Conservation (phyloP, 371 early-diverging fungal species). For the Batkoa obscura region DNA sequence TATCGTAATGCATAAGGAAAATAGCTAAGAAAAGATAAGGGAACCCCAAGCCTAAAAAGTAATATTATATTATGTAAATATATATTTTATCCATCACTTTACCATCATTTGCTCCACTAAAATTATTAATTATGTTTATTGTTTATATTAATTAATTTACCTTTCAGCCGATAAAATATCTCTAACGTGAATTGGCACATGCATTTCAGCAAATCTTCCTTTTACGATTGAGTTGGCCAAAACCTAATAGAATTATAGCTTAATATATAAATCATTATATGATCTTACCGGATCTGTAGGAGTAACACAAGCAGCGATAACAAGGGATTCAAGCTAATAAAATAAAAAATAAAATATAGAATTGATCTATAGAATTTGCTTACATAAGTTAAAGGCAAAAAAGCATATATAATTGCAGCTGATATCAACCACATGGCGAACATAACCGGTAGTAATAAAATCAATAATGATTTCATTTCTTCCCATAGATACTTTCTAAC, state of each 20-base stretch:
- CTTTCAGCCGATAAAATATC: constrained; percentile 71
- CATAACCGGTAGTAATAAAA: constrained; percentile 74
- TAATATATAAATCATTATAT: neutral
- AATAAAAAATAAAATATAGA: too few species aligned
- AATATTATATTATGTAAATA: constrained; percentile 8
- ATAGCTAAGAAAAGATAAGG: constrained; percentile 69
- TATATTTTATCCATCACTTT: constrained; percentile 4
- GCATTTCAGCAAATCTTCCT: constrained; percentile 79
- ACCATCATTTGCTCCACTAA: constrained; percentile 58
- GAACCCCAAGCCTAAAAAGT: constrained; percentile 36
- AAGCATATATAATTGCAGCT: constrained; percentile 41
- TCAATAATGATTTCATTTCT: constrained; percentile 43
- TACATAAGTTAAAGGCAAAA: constrained; percentile 44
- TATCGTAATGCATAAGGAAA: constrained; percentile 32
- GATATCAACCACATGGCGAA: constrained; percentile 66
- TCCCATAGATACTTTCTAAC: constrained; percentile 31
- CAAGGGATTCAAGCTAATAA: constrained; percentile 37
- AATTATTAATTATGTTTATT: too few species aligned
- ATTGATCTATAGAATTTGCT: constrained; percentile 11
- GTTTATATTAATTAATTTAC: constrained; percentile 39
- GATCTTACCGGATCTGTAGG: constrained; percentile 85
- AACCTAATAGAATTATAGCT: constrained; percentile 17
- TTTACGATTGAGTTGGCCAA: constrained; percentile 83
- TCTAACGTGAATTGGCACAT: constrained; percentile 66
- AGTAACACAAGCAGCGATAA: constrained; percentile 73